These are phyloP conservation scores for Penicillium diatomitis DNA, from an alignment of 495 filamentous ascomycete species.

Conservation along the genomic window DNA sequence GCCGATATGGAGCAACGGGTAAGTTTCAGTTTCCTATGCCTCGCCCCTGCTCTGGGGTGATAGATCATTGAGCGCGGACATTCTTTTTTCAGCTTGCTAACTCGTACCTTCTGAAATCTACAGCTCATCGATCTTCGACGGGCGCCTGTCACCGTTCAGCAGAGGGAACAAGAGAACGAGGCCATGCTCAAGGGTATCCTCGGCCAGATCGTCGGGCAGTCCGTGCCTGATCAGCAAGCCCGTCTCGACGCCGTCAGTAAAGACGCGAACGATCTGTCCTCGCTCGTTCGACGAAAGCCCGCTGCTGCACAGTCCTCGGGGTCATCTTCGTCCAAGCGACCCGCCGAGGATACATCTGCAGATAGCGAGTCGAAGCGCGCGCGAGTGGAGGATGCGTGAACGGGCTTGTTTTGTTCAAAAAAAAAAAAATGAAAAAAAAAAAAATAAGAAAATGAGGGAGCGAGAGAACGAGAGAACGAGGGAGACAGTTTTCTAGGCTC, in stretches of 20 bases:
- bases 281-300: constrained; percentile 69
- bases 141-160: constrained; percentile 55
- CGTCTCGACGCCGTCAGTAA: constrained; percentile 69
- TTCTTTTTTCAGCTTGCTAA: constrained; percentile 3
- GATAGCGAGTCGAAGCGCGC: constrained; percentile 24
- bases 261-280: constrained; percentile 75
- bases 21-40: constrained; percentile 16
- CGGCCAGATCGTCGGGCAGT: constrained; percentile 62
- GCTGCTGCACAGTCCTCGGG: constrained; percentile 19
- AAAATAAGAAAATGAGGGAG: no score
- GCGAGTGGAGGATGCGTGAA: constrained; percentile 16
- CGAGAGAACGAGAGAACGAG: no score
- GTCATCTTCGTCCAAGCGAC: constrained; percentile 17
- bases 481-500: no score
- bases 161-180: constrained; percentile 37
- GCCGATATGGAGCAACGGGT: constrained; percentile 79
- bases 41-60: no score
- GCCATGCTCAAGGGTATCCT: constrained; percentile 57
- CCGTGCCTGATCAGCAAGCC: constrained; percentile 50
- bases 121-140: constrained; percentile 69
- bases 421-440: no score
- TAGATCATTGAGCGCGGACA: no score
- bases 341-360: constrained; percentile 15
- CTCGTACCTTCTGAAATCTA: constrained; percentile 1
- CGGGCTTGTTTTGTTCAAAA: no score